phyloP scores from a whole-genome alignment of 192 early-diverging fungal genomes.

The Mortierella claussenii region DNA sequence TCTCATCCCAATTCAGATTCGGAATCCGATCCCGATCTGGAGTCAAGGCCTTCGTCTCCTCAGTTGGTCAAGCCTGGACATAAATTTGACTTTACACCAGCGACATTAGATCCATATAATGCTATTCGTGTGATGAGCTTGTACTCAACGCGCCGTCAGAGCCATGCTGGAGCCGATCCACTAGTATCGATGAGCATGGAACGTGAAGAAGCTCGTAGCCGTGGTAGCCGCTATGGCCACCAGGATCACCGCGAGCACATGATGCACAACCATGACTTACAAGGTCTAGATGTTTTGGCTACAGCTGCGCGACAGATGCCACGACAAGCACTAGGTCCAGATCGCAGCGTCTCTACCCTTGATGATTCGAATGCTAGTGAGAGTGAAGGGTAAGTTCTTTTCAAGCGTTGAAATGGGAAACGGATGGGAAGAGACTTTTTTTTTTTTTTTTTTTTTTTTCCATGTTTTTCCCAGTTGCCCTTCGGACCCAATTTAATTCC shows the following conservation, averaged over 20 bases:
- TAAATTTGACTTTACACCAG: background rate
- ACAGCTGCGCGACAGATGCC: constrained; percentile 20
- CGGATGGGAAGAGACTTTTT: too few species aligned
- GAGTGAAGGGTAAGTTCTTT: constrained; percentile 37
- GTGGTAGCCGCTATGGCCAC: background rate
- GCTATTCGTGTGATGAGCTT: background rate
- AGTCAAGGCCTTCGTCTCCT: constrained; percentile 21
- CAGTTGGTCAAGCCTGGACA: constrained; percentile 1
- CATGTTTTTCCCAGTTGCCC: constrained; percentile 20
- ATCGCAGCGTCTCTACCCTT: background rate
- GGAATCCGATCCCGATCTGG: constrained; percentile 38
- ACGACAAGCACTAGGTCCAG: constrained; percentile 9
- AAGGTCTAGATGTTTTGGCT: constrained; percentile 4
- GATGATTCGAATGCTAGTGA: constrained; percentile 39
- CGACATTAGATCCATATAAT: background rate
- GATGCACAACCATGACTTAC: background rate
- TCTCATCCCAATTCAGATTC: constrained; percentile 38
- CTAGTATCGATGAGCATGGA: background rate
- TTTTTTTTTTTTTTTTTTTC: constrained; percentile 17
- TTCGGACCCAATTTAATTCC: constrained; percentile 19
- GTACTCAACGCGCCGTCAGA: background rate
- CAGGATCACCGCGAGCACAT: background rate
- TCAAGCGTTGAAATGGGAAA: too few species aligned
- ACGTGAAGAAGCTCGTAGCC: background rate
- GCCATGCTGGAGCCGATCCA: background rate